Percentiles rank a stretch among this genome's conserved stretches.
These are phyloP conservation scores for Middelhovenomyces tepae DNA, from an alignment of 805 yeast genomes.

Conservation along the genomic window DNA sequence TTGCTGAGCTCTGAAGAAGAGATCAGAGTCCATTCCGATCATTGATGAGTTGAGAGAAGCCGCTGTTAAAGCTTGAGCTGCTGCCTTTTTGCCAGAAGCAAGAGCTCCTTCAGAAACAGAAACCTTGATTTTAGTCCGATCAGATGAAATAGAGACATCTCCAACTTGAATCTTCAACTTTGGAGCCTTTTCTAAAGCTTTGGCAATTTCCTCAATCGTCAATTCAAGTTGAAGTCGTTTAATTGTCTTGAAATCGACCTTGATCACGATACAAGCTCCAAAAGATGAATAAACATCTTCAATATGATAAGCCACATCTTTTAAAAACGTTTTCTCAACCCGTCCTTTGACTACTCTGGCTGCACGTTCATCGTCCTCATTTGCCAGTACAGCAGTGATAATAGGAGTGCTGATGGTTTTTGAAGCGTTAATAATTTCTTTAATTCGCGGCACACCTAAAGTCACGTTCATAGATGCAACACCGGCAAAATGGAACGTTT, in stretches of 20 bases:
- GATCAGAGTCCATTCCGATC: conserved; percentile 33
- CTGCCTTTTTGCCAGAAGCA: conserved; percentile 35
- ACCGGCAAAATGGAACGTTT: conserved; percentile 98
- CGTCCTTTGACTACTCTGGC: conserved; percentile 98
- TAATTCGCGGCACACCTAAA: conserved; percentile 98
- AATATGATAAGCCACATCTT: conserved; percentile 79
- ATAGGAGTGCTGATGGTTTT: conserved; percentile 93
- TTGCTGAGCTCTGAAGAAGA: conserved; percentile 84
- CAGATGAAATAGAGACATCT: conserved; percentile 50
- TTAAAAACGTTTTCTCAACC: conserved; percentile 80
- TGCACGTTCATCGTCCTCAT: conserved; percentile 91
- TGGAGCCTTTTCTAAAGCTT: conserved; percentile 75
- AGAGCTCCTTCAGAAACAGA: conserved; percentile 44
- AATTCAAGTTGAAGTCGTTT: conserved; percentile 86
- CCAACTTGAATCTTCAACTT: conserved; percentile 72
- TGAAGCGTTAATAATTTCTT: conserved; percentile 96
- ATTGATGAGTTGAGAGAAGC: conserved; percentile 4
- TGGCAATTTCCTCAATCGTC: conserved; percentile 75
- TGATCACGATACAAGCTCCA: conserved; percentile 69
- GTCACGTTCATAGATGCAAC: conserved; percentile 99
- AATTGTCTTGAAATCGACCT: conserved; percentile 74
- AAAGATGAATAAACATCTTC: conserved; percentile 88
- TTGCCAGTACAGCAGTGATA: conserved; percentile 87
- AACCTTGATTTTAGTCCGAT: conserved; percentile 52
- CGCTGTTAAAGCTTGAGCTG: conserved; percentile 23